Evolutionary conservation across 257 asterid species (phyloP).

Genomic region (Salvia rosmarinus): DNA sequence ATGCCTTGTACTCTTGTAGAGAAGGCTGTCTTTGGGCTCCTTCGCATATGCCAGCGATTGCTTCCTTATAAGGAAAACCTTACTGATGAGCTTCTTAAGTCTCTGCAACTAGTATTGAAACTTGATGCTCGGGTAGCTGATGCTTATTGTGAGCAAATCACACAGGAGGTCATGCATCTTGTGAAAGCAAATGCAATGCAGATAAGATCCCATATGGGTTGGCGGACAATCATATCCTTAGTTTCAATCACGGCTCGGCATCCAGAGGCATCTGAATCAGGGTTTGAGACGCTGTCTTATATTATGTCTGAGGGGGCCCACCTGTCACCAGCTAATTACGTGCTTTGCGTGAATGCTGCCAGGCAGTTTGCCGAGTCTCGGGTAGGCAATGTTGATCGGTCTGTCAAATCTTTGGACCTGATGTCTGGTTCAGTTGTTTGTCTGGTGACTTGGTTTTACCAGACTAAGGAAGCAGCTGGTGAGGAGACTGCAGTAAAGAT

Average conservation of each 20-base stretch:
- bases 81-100: conserved; percentile 85
- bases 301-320: conserved; percentile 90
- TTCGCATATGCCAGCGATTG: conserved; percentile 85
- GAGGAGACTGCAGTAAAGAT: conserved; percentile 71
- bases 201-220: conserved; percentile 85
- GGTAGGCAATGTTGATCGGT: conserved; percentile 70
- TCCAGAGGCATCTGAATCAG: conserved; percentile 96
- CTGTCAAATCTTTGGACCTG: conserved; percentile 73
- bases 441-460: conserved; percentile 68
- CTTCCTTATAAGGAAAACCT: conserved; percentile 94
- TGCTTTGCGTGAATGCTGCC: conserved; percentile 82
- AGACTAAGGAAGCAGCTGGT: conserved; percentile 65
- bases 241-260: conserved; percentile 91
- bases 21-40: conserved; percentile 91
- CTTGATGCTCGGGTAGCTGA: conserved; percentile 98
- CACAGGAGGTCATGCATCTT: conserved; percentile 86
- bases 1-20: conserved; percentile 94
- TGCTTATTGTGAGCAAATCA: conserved; percentile 89
- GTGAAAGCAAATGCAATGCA: conserved; percentile 89
- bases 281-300: conserved; percentile 77
- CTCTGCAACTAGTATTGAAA: conserved; percentile 82
- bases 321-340: conserved; percentile 81
- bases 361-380: conserved; percentile 92
- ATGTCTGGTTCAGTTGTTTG: conserved; percentile 88
- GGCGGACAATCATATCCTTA: conserved; percentile 85